phyloP scores from a whole-genome alignment of 495 filamentous ascomycete genomes.

The Hyaloscypha variabilis region DNA sequence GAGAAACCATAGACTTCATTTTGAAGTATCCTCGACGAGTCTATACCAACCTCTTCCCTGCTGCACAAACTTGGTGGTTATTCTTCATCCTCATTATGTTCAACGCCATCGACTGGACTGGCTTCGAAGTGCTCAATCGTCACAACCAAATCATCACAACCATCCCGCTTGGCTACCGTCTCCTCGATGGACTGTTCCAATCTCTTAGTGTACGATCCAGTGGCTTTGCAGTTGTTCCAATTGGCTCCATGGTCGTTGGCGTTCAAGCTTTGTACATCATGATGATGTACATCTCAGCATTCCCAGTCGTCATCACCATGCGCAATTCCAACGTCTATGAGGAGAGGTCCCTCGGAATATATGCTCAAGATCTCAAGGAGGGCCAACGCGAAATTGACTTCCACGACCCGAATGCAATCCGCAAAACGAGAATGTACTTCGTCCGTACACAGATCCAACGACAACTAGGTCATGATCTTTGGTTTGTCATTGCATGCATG shows the following conservation, averaged over 20 bases:
- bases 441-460: slow-evolving; percentile 82
- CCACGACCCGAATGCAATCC: slow-evolving; percentile 33
- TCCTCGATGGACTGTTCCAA: slow-evolving; percentile 87
- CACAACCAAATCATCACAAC: slow-evolving; percentile 63
- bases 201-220: slow-evolving; percentile 81
- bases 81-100: slow-evolving; percentile 77
- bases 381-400: background rate
- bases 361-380: slow-evolving; percentile 44
- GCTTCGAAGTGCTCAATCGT: slow-evolving; percentile 83
- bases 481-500: slow-evolving; percentile 85
- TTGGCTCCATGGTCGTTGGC: slow-evolving; percentile 77
- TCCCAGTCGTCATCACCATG: slow-evolving; percentile 90
- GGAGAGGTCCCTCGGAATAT: slow-evolving; percentile 86
- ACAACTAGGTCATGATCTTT: slow-evolving; percentile 89
- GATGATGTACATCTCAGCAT: slow-evolving; percentile 99
- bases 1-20: slow-evolving; percentile 73
- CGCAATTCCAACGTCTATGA: slow-evolving; percentile 95
- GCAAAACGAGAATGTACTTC: slow-evolving; percentile 67
- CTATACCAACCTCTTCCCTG: slow-evolving; percentile 89
- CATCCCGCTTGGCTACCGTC: slow-evolving; percentile 65
- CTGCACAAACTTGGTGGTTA: slow-evolving; percentile 88
- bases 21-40: slow-evolving; percentile 92
- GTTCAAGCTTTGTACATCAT: slow-evolving; percentile 91
- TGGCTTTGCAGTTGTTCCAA: slow-evolving; percentile 75
- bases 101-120: slow-evolving; percentile 81